These are phyloP conservation scores for Neonectria neomacrospora DNA, from an alignment of 2,329 filamentous ascomycete species.

Conservation along the genomic window DNA sequence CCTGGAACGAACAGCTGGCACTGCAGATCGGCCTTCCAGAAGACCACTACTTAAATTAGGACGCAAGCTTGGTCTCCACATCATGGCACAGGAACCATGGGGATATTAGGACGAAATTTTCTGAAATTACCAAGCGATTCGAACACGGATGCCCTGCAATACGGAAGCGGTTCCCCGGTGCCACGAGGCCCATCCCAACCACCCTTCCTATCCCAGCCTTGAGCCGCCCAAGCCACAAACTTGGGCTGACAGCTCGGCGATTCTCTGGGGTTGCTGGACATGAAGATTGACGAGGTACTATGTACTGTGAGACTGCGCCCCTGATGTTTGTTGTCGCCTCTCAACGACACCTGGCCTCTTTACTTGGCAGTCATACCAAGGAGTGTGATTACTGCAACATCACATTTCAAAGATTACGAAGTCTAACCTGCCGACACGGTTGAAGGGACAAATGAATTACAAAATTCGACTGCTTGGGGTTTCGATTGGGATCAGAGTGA, in stretches of 20 bases:
- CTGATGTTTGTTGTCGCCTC: neutral
- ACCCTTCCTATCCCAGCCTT: constrained; percentile 28
- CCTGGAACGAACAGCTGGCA: constrained; percentile 33
- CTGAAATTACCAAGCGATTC: constrained; percentile 47
- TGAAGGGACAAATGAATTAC: neutral
- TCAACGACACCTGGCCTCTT: neutral
- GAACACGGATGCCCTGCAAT: constrained; percentile 36
- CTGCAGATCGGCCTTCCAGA: constrained; percentile 44
- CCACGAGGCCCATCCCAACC: constrained; percentile 40
- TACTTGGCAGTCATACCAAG: neutral
- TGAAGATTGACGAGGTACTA: constrained; percentile 31
- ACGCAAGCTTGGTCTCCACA: constrained; percentile 36
- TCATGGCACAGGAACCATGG: constrained; percentile 36
- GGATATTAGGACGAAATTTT: constrained; percentile 39
- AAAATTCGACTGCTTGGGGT: constrained; percentile 13
- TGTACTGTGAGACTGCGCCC: constrained; percentile 9
- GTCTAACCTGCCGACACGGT: neutral
- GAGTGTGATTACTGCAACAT: neutral
- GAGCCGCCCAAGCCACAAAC: constrained; percentile 25
- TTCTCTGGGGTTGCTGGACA: constrained; percentile 36
- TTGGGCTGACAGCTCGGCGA: constrained; percentile 35
- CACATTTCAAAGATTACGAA: neutral
- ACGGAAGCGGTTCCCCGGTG: constrained; percentile 50
- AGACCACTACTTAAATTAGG: constrained; percentile 38
- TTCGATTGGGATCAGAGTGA: constrained; percentile 32